Conservation (phyloP, 495 filamentous ascomycete genomes). For the Penicillium salamii region DNA sequence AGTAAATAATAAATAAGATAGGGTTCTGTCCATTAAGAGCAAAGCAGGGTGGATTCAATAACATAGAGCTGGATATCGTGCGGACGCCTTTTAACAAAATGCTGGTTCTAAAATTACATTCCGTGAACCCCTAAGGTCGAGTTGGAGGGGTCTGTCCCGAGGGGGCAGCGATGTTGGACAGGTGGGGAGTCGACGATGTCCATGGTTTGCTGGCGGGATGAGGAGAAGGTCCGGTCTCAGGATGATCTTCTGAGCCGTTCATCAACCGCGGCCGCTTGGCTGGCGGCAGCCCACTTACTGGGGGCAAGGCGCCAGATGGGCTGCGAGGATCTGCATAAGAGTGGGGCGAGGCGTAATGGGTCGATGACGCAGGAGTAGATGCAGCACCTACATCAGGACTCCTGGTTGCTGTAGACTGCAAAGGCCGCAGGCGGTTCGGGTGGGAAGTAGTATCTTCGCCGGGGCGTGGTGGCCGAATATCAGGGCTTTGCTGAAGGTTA, state of each 20-base stretch:
- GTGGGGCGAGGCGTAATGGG: conserved; percentile 35
- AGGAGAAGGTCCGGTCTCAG: conserved; percentile 11
- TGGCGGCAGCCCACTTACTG: conserved; percentile 20
- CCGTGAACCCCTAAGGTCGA: conserved; percentile 2
- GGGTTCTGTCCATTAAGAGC: too few relatives aligned
- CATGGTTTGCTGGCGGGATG: conserved; percentile 10
- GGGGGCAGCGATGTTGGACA: conserved; percentile 25
- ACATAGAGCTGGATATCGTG: not conserved
- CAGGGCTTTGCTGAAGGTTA: conserved; percentile 15
- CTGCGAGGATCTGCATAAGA: conserved; percentile 29
- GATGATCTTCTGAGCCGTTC: conserved; percentile 35
- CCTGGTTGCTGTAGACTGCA: conserved; percentile 28
- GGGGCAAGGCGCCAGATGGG: not conserved
- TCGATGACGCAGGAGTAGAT: conserved; percentile 29
- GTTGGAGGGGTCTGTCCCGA: conserved; percentile 27
- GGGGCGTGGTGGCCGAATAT: conserved; percentile 22
- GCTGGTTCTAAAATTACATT: not conserved
- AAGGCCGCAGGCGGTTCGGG: conserved; percentile 21
- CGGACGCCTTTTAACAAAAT: not conserved
- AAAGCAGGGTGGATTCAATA: not conserved
- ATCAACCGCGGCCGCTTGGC: conserved; percentile 43
- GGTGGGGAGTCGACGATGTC: conserved; percentile 20
- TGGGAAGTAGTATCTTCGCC: conserved; percentile 29
- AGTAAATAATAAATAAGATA: too few relatives aligned
- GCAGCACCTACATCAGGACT: conserved; percentile 31